Evolutionary conservation across 176 grass and related monocot genomes (phyloP).

Genomic region (Coix lacrymajobi): DNA sequence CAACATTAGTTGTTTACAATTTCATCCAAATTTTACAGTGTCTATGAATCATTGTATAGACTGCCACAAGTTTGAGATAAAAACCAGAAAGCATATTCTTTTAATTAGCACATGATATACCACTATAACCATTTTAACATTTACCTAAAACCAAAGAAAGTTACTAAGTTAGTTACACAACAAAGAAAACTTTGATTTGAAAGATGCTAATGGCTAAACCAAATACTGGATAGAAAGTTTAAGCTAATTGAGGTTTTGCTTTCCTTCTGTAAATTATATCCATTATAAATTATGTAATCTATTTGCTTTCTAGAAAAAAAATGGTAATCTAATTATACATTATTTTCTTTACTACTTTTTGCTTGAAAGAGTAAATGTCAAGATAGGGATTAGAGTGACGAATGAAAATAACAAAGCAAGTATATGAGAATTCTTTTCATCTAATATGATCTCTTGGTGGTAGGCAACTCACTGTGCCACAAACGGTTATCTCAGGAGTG

Average conservation of each 20-base stretch:
- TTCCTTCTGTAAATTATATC: not conserved
- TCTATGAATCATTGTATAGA: not conserved
- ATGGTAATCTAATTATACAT: not conserved
- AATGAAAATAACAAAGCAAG: not conserved
- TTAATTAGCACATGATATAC: not conserved
- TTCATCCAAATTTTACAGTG: not conserved
- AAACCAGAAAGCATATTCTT: not conserved
- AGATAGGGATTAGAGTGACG: not conserved
- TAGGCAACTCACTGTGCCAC: slow-evolving; percentile 62
- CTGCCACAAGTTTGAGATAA: not conserved
- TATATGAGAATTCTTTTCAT: not conserved
- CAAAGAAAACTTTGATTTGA: not conserved
- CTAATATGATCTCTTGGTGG: not conserved
- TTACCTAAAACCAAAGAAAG: not conserved
- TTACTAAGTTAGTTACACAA: not conserved
- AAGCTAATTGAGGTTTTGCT: not conserved
- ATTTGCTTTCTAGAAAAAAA: not conserved
- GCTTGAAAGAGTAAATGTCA: not conserved
- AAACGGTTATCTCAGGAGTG: slow-evolving; percentile 78
- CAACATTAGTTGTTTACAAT: not conserved
- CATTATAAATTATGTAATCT: not conserved
- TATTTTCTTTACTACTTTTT: not conserved
- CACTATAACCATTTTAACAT: not conserved
- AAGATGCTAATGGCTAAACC: not conserved
- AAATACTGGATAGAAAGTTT: not conserved